These are phyloP conservation scores for Logfia minima DNA, from an alignment of 129 eudicot genomes.

Conservation along the genomic window DNA sequence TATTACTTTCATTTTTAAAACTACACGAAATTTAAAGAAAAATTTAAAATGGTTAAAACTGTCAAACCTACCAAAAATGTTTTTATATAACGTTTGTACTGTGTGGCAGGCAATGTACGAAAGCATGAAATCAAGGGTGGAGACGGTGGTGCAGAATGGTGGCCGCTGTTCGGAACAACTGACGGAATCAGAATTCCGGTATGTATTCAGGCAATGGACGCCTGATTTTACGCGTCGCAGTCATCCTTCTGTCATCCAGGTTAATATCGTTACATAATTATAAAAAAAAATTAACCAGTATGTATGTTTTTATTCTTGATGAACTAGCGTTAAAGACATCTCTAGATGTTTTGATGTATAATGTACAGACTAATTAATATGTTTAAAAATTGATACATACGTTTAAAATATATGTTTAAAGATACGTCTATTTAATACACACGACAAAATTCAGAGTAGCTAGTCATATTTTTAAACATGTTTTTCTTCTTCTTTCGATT, in stretches of 20 bases:
- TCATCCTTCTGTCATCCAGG: constrained; percentile 79
- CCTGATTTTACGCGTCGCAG: constrained; percentile 43
- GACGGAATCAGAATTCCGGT: constrained; percentile 23
- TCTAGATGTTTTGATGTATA: too few relatives aligned
- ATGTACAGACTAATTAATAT: too few relatives aligned
- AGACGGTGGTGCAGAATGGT: constrained; percentile 49
- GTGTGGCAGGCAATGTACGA: constrained; percentile 40
- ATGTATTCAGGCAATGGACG: constrained; percentile 53
- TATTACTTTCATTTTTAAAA: too few relatives aligned
- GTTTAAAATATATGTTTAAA: too few relatives aligned
- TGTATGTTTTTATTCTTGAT: too few relatives aligned
- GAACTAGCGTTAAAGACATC: too few relatives aligned
- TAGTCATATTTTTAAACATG: not conserved
- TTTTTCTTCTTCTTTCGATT: not conserved
- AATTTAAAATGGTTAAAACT: too few relatives aligned
- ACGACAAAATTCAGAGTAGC: too few relatives aligned
- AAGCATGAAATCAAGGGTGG: constrained; percentile 50
- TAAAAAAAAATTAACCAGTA: not conserved
- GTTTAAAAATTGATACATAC: too few relatives aligned
- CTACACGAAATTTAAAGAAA: too few relatives aligned
- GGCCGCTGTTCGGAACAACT: constrained; percentile 22
- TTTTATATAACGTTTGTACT: not conserved
- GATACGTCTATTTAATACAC: too few relatives aligned
- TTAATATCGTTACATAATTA: not conserved
- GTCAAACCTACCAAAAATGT: too few relatives aligned